Conservation (phyloP, 768 basidiomycete genomes). For the Russula lepida region DNA sequence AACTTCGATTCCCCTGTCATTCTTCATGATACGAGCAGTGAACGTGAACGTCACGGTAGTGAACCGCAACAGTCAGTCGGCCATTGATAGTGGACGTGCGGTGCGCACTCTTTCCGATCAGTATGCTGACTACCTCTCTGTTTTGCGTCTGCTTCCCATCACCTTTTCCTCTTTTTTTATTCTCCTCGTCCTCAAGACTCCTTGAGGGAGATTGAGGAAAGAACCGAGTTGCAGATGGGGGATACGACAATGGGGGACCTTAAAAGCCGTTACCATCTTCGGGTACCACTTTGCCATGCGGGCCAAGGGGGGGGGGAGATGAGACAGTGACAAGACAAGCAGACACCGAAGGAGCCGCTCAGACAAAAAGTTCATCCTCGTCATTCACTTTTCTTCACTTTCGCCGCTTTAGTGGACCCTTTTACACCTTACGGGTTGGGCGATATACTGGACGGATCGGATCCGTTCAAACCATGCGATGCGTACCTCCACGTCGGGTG, state of each 20-base stretch:
- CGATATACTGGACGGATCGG: not conserved
- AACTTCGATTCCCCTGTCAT: not conserved
- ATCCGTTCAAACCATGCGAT: not conserved
- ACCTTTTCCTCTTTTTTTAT: not conserved
- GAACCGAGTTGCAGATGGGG: not conserved
- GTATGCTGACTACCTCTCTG: too few species aligned
- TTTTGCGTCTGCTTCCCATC: not conserved
- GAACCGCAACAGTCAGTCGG: too few species aligned
- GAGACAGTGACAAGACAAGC: not conserved
- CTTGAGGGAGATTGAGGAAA: not conserved
- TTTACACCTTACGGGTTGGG: not conserved
- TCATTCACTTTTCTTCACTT: not conserved
- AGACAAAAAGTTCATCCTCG: not conserved
- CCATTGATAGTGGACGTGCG: not conserved
- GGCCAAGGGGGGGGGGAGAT: not conserved
- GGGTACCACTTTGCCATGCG: not conserved
- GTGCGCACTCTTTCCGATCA: not conserved
- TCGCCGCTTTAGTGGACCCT: not conserved
- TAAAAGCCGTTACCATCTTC: not conserved
- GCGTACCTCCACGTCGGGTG: not conserved
- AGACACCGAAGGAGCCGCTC: not conserved
- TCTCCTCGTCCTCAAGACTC: not conserved
- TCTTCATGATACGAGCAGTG: not conserved
- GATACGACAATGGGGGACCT: not conserved
- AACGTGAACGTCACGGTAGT: too few species aligned